A percentile compares a stretch with the other conserved stretches of the same genome.
Conservation (phyloP, 192 early-diverging fungal species). For the Dissophora globulifera region DNA sequence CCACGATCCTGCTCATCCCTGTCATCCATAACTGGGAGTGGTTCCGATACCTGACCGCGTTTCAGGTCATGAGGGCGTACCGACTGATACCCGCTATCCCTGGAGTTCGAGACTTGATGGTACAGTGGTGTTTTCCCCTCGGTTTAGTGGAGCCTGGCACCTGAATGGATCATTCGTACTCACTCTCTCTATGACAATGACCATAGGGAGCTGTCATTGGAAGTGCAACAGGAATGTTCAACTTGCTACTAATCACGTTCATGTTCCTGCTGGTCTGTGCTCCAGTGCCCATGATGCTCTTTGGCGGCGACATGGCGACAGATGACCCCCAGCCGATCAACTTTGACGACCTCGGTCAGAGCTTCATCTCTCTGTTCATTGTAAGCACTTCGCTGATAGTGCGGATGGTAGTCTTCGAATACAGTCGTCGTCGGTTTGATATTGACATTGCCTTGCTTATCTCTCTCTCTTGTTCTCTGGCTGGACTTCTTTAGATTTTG, state of each 20-base stretch:
- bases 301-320: conserved; percentile 35
- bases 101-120: conserved; percentile 59
- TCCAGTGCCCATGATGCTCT: conserved; percentile 44
- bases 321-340: conserved; percentile 40
- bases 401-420: not conserved
- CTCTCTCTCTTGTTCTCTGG: no score
- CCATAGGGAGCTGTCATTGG: conserved; percentile 60
- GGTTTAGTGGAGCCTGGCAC: no score
- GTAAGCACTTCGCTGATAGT: conserved; percentile 31
- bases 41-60: conserved; percentile 63
- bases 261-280: conserved; percentile 50
- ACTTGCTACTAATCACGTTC: conserved; percentile 59
- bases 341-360: conserved; percentile 63
- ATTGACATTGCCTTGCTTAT: no score
- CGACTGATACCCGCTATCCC: conserved; percentile 63
- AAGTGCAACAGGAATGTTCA: conserved; percentile 65
- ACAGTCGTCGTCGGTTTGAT: no score
- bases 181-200: not conserved
- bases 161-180: no score
- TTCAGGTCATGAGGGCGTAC: conserved; percentile 64
- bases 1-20: conserved; percentile 63
- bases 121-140: conserved; percentile 7
- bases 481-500: no score
- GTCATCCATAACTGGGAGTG: conserved; percentile 51
- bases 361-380: conserved; percentile 63